Conservation (phyloP, 768 basidiomycete genomes). For the Austroboletus festivus region DNA sequence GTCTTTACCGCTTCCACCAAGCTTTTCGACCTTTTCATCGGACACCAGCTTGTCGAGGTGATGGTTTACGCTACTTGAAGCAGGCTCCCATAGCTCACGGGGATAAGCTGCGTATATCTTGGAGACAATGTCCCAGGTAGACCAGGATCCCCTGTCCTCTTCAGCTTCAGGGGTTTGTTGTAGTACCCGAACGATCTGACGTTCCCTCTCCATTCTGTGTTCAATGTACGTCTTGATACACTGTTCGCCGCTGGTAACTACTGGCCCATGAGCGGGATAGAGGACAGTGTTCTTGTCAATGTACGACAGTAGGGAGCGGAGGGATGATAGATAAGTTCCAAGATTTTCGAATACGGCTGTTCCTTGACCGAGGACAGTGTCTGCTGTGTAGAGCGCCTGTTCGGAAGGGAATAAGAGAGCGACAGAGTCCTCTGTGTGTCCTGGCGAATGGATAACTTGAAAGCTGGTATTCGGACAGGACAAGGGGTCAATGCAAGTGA, state of each 20-base stretch:
- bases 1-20: slow-evolving; percentile 52
- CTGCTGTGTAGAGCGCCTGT: slow-evolving; percentile 80
- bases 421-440: slow-evolving; percentile 87
- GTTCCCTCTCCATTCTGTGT: slow-evolving; percentile 80
- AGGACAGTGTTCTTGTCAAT: slow-evolving; percentile 47
- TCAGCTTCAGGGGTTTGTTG: slow-evolving; percentile 31
- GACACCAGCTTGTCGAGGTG: slow-evolving; percentile 71
- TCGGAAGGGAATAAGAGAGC: slow-evolving; percentile 68
- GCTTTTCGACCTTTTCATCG: slow-evolving; percentile 54
- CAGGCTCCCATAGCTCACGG: slow-evolving; percentile 64
- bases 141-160: slow-evolving; percentile 37
- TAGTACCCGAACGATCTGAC: slow-evolving; percentile 63
- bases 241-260: slow-evolving; percentile 58
- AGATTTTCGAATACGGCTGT: slow-evolving; percentile 89
- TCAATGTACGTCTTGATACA: slow-evolving; percentile 70
- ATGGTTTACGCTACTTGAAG: slow-evolving; percentile 62
- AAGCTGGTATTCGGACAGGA: slow-evolving; percentile 32
- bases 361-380: slow-evolving; percentile 88
- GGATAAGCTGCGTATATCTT: slow-evolving; percentile 73
- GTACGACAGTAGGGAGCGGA: slow-evolving; percentile 51
- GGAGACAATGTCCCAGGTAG: slow-evolving; percentile 64
- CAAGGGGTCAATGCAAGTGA: slow-evolving; percentile 18
- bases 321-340: slow-evolving; percentile 59
- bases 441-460: slow-evolving; percentile 79
- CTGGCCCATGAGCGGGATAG: slow-evolving; percentile 91